phyloP scores from a whole-genome alignment of 1,284 basidiomycete genomes.

The Puccinia sorghi region DNA sequence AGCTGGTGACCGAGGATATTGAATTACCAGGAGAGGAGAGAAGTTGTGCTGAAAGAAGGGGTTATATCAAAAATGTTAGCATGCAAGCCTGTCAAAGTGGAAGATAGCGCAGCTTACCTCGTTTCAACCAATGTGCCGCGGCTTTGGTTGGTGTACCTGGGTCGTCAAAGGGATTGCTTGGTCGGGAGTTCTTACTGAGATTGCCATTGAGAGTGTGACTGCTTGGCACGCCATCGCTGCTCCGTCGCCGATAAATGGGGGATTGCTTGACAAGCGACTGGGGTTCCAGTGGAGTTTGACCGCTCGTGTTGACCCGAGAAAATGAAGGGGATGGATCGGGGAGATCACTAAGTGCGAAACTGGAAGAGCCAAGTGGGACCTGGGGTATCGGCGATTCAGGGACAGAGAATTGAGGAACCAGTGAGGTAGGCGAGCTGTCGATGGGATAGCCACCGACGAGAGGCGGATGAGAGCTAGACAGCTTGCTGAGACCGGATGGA shows the following conservation, averaged over 20 bases:
- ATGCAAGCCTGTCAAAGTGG: neutral
- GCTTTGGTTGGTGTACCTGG: conserved; percentile 48
- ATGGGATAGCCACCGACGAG: conserved; percentile 13
- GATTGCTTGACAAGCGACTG: conserved; percentile 12
- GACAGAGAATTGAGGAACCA: neutral
- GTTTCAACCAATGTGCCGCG: conserved; percentile 31
- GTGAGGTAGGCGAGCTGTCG: conserved; percentile 21
- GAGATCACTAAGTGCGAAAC: neutral
- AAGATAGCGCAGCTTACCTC: conserved; percentile 20
- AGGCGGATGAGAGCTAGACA: conserved; percentile 9
- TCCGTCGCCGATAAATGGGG: conserved; percentile 26
- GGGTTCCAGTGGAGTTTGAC: neutral
- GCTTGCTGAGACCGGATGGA: conserved; percentile 33
- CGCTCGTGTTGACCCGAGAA: neutral
- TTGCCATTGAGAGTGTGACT: neutral
- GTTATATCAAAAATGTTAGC: conserved; percentile 6
- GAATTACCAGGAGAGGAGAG: conserved; percentile 43
- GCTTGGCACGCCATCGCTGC: conserved; percentile 34
- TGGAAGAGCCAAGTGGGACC: neutral
- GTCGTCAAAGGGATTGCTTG: conserved; percentile 22
- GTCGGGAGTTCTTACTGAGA: neutral
- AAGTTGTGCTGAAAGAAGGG: conserved; percentile 24
- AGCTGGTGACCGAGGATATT: conserved; percentile 34
- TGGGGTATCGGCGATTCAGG: conserved; percentile 13
- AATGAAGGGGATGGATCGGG: conserved; percentile 21